These are phyloP conservation scores for Lasiodiplodia sp. DNA, from an alignment of 2,329 filamentous ascomycete genomes.

Conservation along the genomic window DNA sequence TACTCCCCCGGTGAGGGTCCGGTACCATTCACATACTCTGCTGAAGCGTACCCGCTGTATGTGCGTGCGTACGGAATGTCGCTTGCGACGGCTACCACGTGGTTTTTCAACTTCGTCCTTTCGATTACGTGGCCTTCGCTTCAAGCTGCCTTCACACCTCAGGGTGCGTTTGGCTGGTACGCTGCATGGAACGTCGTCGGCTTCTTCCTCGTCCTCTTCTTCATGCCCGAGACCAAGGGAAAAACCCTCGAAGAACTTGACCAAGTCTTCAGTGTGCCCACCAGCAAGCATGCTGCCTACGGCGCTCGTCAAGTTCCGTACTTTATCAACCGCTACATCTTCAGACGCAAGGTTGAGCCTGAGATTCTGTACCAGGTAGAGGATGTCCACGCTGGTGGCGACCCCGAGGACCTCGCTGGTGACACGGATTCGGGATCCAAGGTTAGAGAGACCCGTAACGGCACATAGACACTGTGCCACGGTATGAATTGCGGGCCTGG, in stretches of 20 bases:
- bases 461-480: background rate
- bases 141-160: conserved; percentile 55
- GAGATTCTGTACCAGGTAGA: conserved; percentile 35
- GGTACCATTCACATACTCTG: conserved; percentile 52
- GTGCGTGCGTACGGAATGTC: conserved; percentile 52
- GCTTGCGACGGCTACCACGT: conserved; percentile 61
- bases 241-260: conserved; percentile 50
- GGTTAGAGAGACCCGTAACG: background rate
- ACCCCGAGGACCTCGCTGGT: conserved; percentile 8
- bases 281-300: conserved; percentile 40
- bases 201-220: conserved; percentile 59
- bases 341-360: conserved; percentile 40
- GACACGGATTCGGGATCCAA: conserved; percentile 6
- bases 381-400: background rate
- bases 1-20: conserved; percentile 57
- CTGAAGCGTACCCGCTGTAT: conserved; percentile 55
- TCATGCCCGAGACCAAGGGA: conserved; percentile 59
- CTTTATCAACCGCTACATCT: conserved; percentile 46
- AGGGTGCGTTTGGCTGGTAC: conserved; percentile 65
- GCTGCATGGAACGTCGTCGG: conserved; percentile 63
- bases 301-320: conserved; percentile 44
- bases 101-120: conserved; percentile 65
- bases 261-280: conserved; percentile 63
- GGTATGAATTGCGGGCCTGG: background rate
- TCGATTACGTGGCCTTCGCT: conserved; percentile 63